Evolutionary conservation across 345 rosid species (phyloP), one percentile per base, ranked within the genome.

Genomic region (Populus tremula): DNA sequence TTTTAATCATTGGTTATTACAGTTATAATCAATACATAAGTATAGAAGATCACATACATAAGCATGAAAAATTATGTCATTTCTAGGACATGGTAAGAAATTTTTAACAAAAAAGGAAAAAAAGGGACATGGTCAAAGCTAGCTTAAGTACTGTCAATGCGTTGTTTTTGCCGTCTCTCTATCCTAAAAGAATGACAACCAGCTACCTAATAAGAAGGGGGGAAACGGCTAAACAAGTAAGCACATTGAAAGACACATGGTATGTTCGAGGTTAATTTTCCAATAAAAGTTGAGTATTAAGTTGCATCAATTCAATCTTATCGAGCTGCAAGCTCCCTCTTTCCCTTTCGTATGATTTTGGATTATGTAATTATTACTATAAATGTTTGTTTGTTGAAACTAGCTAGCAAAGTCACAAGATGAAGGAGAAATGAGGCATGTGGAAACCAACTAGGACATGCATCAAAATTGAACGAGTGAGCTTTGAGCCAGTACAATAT

Each of bases 231-330:
- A 41, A 41, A 10, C 27, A 67, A 50, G 27, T 53, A 59, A 18
- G 33, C 63, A 68, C 77, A 38, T 67, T 69, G 70, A 33, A 73
- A 54, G 62, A 76, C 85, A 80, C 23, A 20, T 67, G 75, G 62
- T 56, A 74, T 74, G 79, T 67, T 80, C 0, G 35, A 49, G 69
- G 56, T 54, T 20, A 54, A 7, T 39, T 74, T 76, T 41, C 31
- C 53, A 67, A 76, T 53, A 77, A 71, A 43, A 65, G 29, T 49
- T 47, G 21, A 6, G 41, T 11, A 31, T 27, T 25, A 20, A 73
- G 25, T 82, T 82, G 50, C 83, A 72, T 86, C 85, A 54, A 67
- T 7, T 82, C 35, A 74, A 78, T 84, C 85, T 10, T 77, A 84
- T 71, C 67, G 76, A 87, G 79, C 84, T 83, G 72, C 81, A 79